Evolutionary conservation across 164 flowering plant species (phyloP), one percentile per base, ranked within the genome.

Genomic region (Pachysandra terminalis): DNA sequence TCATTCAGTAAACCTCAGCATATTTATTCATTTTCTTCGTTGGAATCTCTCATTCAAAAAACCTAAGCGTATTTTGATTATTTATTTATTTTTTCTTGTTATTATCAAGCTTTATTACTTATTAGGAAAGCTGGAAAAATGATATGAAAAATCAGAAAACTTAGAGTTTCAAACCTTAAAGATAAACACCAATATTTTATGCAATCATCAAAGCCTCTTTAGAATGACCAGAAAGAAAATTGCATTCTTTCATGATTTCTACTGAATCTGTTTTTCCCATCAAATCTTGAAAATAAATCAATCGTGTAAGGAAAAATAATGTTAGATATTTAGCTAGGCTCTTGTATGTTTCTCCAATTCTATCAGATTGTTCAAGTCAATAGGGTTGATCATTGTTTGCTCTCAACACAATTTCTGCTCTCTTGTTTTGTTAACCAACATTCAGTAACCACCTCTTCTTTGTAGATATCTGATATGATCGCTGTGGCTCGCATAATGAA

Each of bases 401-500:
- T 26, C 19, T 0, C 10, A 45, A 21, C 28, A 48, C 56, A 35
- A 60, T 32, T 26, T 66, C 62, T 32, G 37, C 63, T n/a, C 52
- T 23, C 28, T 63, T 5, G 9, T 64, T 72, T 64, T 55, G 17
- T 23, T 68, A 21, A 19, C 23, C 14, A 7, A 22, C 12, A 14
- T 64, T 17, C 23, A 13, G 23, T 64, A 49, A 58, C 24, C n/a
- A 49, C 59, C 21, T 57, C 37, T 57, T 54, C 19, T 68, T 65
- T 17, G 40, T 37, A 95, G 99, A 95, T 92, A 66, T 72, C 89
- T 73, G 99, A 95, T 77, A 95, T 95, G 96, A 97, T 95, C 75
- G 97, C 96, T 71, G 93, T 95, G 64, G 96, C 99, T 71, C 95
- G 73, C 71, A 85, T 95, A 14, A 81, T 95, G 89, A 90, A 93